A percentile compares a stretch with the other conserved stretches of the same genome.
Conservation (phyloP, 2,329 filamentous ascomycete species). For the Pseudonectria buxi region DNA sequence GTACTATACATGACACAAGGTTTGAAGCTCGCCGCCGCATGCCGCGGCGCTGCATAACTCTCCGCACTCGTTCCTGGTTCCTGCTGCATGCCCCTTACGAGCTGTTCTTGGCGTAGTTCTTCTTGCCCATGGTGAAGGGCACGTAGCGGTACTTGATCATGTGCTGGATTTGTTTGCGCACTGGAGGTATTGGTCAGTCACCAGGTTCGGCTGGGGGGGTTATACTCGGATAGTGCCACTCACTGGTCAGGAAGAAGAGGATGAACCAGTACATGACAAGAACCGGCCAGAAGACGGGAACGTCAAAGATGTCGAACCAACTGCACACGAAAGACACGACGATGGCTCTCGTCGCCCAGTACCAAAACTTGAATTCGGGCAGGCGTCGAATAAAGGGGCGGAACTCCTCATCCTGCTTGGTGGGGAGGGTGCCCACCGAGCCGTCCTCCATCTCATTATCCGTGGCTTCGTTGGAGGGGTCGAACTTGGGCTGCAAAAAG, state of each 20-base stretch:
- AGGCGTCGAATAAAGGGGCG: slow-evolving; percentile 91
- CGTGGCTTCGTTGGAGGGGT: slow-evolving; percentile 82
- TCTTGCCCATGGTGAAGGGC: slow-evolving; percentile 86
- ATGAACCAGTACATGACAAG: slow-evolving; percentile 99
- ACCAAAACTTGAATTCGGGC: slow-evolving; percentile 99
- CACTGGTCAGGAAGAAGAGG: slow-evolving; percentile 90
- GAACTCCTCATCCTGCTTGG: slow-evolving; percentile 96
- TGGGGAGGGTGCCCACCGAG: slow-evolving; percentile 72
- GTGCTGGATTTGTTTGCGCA: slow-evolving; percentile 99
- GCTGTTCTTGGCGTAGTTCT: slow-evolving; percentile 65
- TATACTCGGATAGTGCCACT: too few species aligned
- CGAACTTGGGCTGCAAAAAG: slow-evolving; percentile 97
- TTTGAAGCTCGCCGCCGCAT: too few species aligned
- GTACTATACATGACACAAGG: slow-evolving; percentile 5
- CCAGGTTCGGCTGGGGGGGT: not conserved
- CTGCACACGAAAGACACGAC: slow-evolving; percentile 77
- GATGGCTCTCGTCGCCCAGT: slow-evolving; percentile 85
- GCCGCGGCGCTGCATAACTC: too few species aligned
- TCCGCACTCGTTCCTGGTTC: not conserved
- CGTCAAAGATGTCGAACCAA: slow-evolving; percentile 91
- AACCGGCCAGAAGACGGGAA: slow-evolving; percentile 98
- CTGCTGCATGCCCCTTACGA: slow-evolving; percentile 22
- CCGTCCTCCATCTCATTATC: slow-evolving; percentile 98
- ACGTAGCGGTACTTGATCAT: slow-evolving; percentile 99
- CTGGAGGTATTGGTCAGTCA: slow-evolving; percentile 37